Conservation (phyloP, 352 stramenopile species). For the Halophytophthora polymorphica region DNA sequence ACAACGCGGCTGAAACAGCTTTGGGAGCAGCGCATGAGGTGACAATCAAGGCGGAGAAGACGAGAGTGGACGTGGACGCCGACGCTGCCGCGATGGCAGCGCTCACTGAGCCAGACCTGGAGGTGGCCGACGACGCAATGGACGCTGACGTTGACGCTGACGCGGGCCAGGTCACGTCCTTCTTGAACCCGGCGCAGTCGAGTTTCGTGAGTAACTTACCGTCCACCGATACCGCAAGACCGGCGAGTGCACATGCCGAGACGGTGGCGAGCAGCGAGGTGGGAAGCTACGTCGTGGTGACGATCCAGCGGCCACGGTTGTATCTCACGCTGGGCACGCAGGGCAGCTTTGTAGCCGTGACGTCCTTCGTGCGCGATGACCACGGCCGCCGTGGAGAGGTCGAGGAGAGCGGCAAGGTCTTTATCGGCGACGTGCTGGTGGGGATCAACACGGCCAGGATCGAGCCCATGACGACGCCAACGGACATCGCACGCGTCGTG, state of each 20-base stretch:
- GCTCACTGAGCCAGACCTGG: conserved; percentile 12
- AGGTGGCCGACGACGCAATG: conserved; percentile 3
- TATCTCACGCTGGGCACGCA: conserved; percentile 56
- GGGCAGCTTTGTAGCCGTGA: conserved; percentile 49
- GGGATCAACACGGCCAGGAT: conserved; percentile 42
- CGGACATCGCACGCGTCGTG: conserved; percentile 47
- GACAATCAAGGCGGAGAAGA: no score
- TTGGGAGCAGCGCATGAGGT: no score
- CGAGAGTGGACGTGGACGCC: conserved; percentile 2
- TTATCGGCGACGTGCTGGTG: conserved; percentile 60
- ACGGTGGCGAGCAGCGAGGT: conserved; percentile 9
- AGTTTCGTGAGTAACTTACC: conserved; percentile 24
- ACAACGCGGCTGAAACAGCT: no score
- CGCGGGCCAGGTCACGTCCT: conserved; percentile 32
- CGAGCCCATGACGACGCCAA: conserved; percentile 24
- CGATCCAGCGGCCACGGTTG: conserved; percentile 36
- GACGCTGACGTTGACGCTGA: conserved; percentile 4
- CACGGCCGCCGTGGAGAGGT: conserved; percentile 53
- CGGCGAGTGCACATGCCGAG: not conserved
- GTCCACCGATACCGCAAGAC: conserved; percentile 2
- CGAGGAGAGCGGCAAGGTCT: conserved; percentile 64
- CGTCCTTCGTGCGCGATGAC: conserved; percentile 58
- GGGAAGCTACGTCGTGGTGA: conserved; percentile 32
- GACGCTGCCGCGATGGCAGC: conserved; percentile 24
- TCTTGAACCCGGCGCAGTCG: conserved; percentile 42